A percentile compares a stretch with the other conserved stretches of the same genome.
Evolutionary conservation across 805 yeast species (phyloP).

Genomic region (Myxozyma kluyveri): DNA sequence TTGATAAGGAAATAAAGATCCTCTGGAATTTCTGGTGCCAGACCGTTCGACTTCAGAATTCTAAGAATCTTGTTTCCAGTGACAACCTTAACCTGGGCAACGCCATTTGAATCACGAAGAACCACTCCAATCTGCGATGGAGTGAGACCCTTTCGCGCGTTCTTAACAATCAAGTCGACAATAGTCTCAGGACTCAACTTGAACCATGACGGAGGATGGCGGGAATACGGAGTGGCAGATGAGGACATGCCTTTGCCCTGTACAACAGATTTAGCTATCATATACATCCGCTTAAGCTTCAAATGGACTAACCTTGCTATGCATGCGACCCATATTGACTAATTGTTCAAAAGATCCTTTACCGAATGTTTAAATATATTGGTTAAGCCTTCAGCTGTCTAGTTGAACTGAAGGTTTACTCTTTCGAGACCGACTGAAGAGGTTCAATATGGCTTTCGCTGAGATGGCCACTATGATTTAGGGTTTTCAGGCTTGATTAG

Average conservation of each 20-base stretch:
- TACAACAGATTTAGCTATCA: neutral
- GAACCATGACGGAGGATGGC: constrained; percentile 99
- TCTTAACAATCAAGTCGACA: constrained; percentile 97
- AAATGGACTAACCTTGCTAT: constrained; percentile 58
- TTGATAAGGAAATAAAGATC: constrained; percentile 98
- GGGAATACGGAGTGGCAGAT: constrained; percentile 98
- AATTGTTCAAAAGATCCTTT: too few relatives aligned
- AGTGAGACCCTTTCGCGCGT: constrained; percentile 99
- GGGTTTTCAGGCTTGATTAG: too few relatives aligned
- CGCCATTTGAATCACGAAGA: constrained; percentile 99
- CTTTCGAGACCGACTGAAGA: too few relatives aligned
- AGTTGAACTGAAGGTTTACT: too few relatives aligned
- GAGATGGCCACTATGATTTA: too few relatives aligned
- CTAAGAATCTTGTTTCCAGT: constrained; percentile 95
- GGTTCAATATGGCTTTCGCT: too few relatives aligned
- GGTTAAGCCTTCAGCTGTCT: too few relatives aligned
- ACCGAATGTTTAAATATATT: too few relatives aligned
- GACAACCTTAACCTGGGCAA: constrained; percentile 92
- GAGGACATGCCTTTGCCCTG: constrained; percentile 99
- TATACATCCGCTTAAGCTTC: neutral
- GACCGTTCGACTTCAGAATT: constrained; percentile 95
- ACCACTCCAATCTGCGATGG: constrained; percentile 99
- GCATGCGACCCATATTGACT: constrained; percentile 97
- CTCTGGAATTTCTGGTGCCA: constrained; percentile 99
- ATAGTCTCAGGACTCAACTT: constrained; percentile 92